Base-by-base conservation (phyloP, 257 asterid genomes). In the Verbascum thapsus region DNA sequence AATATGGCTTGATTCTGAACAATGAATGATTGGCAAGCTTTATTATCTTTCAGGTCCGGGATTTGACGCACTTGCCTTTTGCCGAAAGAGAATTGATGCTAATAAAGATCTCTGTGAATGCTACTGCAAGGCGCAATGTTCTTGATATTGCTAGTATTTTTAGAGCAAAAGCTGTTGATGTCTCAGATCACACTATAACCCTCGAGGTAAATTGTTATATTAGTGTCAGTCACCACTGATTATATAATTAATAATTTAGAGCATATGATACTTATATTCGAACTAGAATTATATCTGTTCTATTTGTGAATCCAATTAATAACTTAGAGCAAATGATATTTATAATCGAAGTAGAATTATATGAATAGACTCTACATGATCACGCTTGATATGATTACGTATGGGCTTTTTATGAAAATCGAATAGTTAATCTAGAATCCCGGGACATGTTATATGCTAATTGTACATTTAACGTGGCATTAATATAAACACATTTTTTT, bases 81-180 rank as follows among this genome's bases (percentile, higher is more conserved):
- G 98, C 98, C 47, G 96, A 91, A 78, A 63, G 98, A 66, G 98
- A 91, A 74, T 45, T 91, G 72, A 88, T 91, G 96, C 63, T 91
- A 64, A 88, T 91, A 64, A 91, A 91, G 72, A 76, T 91, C 38
- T 95, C 98, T 23, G 98, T 77, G 67, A 88, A 91, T 80, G 83
- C 98, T 57, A 55, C 96, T 61, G 98, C 96, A 17, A 82, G 98
- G 3, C 86, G 98, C 55, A 83, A 81, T 72, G 96, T 91, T 72
- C 98, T 91, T 32, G 98, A 88, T 66, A 91, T 91, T 69, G 98
- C 98, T 34, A 91, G 98, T 79, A 91, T 91, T 74, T 91, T 91
- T 74, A 83, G 98, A 77, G 98, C 98, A 57, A 91, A 85, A 77
- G 95, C 98, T 68, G 92, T 91, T 75, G 98, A 91, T 74, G 96